A percentile compares a stretch with the other conserved stretches of the same genome.
Conservation (phyloP, 2,329 filamentous ascomycete genomes). For the Exophiala sp. region DNA sequence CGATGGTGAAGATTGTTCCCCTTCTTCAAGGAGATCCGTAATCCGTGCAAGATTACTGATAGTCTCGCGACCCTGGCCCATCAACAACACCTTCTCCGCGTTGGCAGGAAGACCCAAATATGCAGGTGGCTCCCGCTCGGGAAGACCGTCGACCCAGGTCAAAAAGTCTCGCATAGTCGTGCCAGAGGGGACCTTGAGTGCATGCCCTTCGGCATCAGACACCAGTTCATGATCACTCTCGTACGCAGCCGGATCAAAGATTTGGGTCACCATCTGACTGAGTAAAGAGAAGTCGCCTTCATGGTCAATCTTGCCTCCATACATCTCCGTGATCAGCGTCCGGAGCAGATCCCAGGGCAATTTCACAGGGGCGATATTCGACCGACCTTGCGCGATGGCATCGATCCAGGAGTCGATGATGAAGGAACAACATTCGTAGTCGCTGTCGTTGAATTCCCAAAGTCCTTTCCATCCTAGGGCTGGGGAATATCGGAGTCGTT, state of each 20-base stretch:
- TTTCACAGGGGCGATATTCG: slow-evolving; percentile 87
- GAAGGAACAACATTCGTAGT: slow-evolving; percentile 96
- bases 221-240: slow-evolving; percentile 89
- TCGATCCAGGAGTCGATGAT: slow-evolving; percentile 96
- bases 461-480: slow-evolving; percentile 95
- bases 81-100: slow-evolving; percentile 88
- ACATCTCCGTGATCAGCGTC: slow-evolving; percentile 84
- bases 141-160: slow-evolving; percentile 82
- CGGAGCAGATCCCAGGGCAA: slow-evolving; percentile 96
- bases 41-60: slow-evolving; percentile 79
- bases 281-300: slow-evolving; percentile 75
- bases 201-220: slow-evolving; percentile 54
- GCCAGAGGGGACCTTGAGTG: slow-evolving; percentile 68
- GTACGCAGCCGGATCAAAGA: slow-evolving; percentile 82
- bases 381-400: slow-evolving; percentile 70
- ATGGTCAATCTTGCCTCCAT: slow-evolving; percentile 95
- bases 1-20: slow-evolving; percentile 63
- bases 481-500: slow-evolving; percentile 87
- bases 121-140: slow-evolving; percentile 91
- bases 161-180: slow-evolving; percentile 82
- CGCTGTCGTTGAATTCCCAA: slow-evolving; percentile 99
- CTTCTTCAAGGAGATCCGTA: slow-evolving; percentile 83
- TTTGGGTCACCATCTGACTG: slow-evolving; percentile 63
- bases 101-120: slow-evolving; percentile 92
- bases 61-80: slow-evolving; percentile 79